Base-by-base conservation (phyloP, 495 filamentous ascomycete genomes). In the Lentithecium fluviatile region DNA sequence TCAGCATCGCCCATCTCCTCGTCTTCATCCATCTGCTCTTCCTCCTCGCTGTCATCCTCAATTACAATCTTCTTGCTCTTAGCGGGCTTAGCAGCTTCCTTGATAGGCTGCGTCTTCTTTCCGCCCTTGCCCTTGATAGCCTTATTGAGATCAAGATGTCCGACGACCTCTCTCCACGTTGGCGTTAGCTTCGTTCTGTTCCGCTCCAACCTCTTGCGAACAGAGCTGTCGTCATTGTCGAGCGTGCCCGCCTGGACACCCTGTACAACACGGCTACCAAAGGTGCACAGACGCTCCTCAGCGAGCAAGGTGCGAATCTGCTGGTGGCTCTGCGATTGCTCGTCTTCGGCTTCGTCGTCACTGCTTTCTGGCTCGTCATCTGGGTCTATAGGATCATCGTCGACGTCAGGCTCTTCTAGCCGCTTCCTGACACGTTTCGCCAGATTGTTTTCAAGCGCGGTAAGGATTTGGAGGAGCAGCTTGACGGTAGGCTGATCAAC, bases 231-330 rank as follows among this genome's bases (percentile, higher is more conserved):
- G 32, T 46, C 38, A 2, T 47, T 75, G 60, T 96, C 90, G 45
- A 96, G 70, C 17, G 88, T 82, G 38, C 85, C 83, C 8, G 84
- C 90, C 5, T 89, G 77, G 23, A 95, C 83, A 0, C 86, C 85
- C 21, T 95, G 78, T 8, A 96, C 89, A 34, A 94, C 79, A 65
- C 91, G 91, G 38, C 87, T 86, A 5, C 91, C 83, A 2, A 96
- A 77, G 65, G 90, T 88, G 74, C 93, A 97, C 0, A 97, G 78
- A 17, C 84, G 81, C 66, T 92, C 83, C 70, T 97, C 93, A 1
- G 89, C 82, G 37, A 89, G 75, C 13, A 96, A 76, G 51, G 84
- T 80, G 21, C 80, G 80, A 11, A 67, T 58, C 46, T 68, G 20
- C 53, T 68, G 68, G 19, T 64, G 52, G 17, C 58, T 36, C 17